A percentile compares a stretch with the other conserved stretches of the same genome.
These are phyloP conservation scores for Paecilomyces variotii DNA, from an alignment of 2,329 filamentous ascomycete species.

Conservation along the genomic window DNA sequence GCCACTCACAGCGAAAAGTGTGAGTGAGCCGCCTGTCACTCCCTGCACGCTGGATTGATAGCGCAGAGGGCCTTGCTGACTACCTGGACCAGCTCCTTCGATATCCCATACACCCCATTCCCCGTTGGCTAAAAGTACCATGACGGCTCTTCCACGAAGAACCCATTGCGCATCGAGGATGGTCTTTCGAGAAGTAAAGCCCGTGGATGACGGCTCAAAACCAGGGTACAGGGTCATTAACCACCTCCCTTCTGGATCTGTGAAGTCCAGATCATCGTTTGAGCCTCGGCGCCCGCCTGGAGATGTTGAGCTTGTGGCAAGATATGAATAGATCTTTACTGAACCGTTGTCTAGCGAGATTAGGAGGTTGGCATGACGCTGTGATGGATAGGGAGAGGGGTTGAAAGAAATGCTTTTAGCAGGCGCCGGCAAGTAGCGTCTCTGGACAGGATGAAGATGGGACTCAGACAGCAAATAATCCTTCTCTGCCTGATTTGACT, in stretches of 20 bases:
- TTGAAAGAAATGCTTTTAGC: constrained; percentile 48
- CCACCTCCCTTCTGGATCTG: constrained; percentile 33
- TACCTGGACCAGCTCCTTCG: constrained; percentile 36
- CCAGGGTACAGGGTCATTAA: constrained; percentile 36
- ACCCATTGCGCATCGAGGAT: constrained; percentile 41
- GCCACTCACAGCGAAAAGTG: constrained; percentile 35
- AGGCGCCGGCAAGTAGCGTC: constrained; percentile 41
- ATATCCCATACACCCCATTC: constrained; percentile 45
- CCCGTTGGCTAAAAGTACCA: constrained; percentile 39
- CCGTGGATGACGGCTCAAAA: constrained; percentile 26
- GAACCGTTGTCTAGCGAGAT: constrained; percentile 47
- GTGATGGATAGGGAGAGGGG: constrained; percentile 44
- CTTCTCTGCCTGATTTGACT: constrained; percentile 9
- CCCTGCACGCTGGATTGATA: constrained; percentile 31
- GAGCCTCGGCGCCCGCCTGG: constrained; percentile 20
- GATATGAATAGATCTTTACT: constrained; percentile 51
- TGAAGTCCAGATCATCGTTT: constrained; percentile 22
- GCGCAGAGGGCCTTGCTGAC: constrained; percentile 29
- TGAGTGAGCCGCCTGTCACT: constrained; percentile 33
- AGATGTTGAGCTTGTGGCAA: constrained; percentile 28
- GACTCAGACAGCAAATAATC: constrained; percentile 24
- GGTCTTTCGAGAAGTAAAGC: constrained; percentile 29
- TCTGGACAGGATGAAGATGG: constrained; percentile 37
- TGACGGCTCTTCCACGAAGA: constrained; percentile 35
- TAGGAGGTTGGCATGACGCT: constrained; percentile 47